Conservation (phyloP, 2,329 filamentous ascomycete genomes). For the Verticillium dahliae region DNA sequence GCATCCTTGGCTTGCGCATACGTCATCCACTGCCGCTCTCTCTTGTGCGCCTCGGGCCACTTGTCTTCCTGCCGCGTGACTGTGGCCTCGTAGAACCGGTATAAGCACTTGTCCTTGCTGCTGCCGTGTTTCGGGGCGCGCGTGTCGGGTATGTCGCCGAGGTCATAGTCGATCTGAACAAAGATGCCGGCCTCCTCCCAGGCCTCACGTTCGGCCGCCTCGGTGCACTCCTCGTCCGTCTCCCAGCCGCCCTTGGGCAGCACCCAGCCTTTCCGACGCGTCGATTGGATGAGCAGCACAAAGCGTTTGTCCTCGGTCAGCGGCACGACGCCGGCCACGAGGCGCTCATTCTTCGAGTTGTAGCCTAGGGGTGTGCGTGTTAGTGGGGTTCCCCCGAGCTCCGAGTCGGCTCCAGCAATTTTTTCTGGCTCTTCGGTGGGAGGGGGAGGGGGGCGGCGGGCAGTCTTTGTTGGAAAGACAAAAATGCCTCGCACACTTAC, state of each 20-base stretch:
- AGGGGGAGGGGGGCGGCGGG: background rate
- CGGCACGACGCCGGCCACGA: constrained; percentile 91
- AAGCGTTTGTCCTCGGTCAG: constrained; percentile 78
- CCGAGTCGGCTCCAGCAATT: constrained; percentile 11
- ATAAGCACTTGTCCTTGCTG: constrained; percentile 59
- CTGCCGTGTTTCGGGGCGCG: constrained; percentile 68
- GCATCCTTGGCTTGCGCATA: constrained; percentile 76
- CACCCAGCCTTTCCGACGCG: constrained; percentile 87
- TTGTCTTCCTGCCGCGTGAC: constrained; percentile 78
- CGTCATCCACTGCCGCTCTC: constrained; percentile 83
- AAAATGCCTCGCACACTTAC: constrained; percentile 48
- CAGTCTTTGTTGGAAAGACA: constrained; percentile 1
- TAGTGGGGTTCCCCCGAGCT: constrained; percentile 22
- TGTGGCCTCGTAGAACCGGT: constrained; percentile 81
- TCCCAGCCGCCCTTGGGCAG: constrained; percentile 98
- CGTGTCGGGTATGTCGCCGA: constrained; percentile 81
- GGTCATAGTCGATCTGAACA: constrained; percentile 75
- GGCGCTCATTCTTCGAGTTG: constrained; percentile 82
- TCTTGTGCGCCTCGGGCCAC: constrained; percentile 93
- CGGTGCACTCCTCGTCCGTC: constrained; percentile 78
- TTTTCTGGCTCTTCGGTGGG: background rate
- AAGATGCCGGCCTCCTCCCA: constrained; percentile 97
- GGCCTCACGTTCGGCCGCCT: constrained; percentile 79
- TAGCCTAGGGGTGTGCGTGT: constrained; percentile 59
- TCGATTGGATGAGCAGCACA: constrained; percentile 91